Evolutionary conservation across 2,329 filamentous ascomycete species (phyloP), one percentile per base, ranked within the genome.

Genomic region (Fusarium sp.): DNA sequence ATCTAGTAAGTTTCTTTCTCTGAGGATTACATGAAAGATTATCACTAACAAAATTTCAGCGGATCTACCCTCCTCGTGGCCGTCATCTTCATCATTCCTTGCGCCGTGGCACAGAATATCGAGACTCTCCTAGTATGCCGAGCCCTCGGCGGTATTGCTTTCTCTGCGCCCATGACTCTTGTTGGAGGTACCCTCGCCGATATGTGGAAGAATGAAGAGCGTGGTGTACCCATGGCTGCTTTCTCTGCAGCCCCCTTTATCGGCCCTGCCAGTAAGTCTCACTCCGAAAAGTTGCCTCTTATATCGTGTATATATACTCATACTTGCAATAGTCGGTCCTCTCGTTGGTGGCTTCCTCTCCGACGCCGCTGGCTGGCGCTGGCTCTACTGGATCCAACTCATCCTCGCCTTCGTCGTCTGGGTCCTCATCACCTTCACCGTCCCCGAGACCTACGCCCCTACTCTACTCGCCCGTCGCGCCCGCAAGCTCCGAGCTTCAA

Each of bases 401-500:
- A 96, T 97, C 73, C 76, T 96, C 14, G 83, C 91, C 25, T 88
- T 84, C 15, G 75, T 90, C 48, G 86, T 90, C 71, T 96, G 91
- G 88, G 62, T 91, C 19, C 76, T 95, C 62, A 94, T 96, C 78
- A 90, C 90, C 30, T 94, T 96, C 79, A 96, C 92, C n/a, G 90
- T 97, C 0, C 92, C 93, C 2, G 94, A 97, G 78, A 97, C 94
- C 0, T 97, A 96, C 76, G 90, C 93, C 0, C 93, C 94, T 0
- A 91, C 88, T 0, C 88, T 97, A 50, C 86, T 97, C 17, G 85
- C 87, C 52, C 81, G 80, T 30, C 86, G 93, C 14, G 94, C 94
- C 4, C 83, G 84, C 73, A 92, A 92, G 76, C 81, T 96, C 63
- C 87, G 93, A 52, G 87, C 90, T 75, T 78, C 88, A 32, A 91